Base-by-base conservation (phyloP, 2,329 filamentous ascomycete species). In the Diaporthe eres region DNA sequence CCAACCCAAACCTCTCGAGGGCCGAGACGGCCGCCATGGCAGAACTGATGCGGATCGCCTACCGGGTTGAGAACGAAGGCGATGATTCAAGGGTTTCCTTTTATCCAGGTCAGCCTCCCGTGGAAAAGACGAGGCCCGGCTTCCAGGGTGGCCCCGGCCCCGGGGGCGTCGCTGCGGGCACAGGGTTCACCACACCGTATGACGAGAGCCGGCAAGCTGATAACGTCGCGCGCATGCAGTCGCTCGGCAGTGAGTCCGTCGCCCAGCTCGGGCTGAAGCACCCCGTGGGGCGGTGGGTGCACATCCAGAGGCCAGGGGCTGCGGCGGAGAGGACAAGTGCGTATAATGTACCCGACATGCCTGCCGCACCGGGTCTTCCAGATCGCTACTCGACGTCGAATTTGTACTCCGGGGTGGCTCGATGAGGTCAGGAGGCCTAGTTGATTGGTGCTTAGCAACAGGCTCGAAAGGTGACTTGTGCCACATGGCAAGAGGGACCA, bases 1-100 rank as follows among this genome's bases (percentile, higher is more conserved):
- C 34, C 31, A 70, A 70, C 49, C 65, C 65, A 28, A 70, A 55
- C 34, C 65, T 70, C 13, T 70, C 65, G 8, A 42, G 49, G 31
- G n/a, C 65, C 22, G 65, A 70, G 65, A 31, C 34, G 6, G 65
- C 65, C 31, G 65, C 65, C 65, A 70, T 70, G 65, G 65, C 47
- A 53, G 65, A 70, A 22, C 65, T 70, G 0, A 70, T 70, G 47
- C 31, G 65, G 31, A 70, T 70, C 13, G 65, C 65, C 15, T 70
- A 70, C 34, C 65, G 65, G 65, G 65, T 70, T 2, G 65, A 70
- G 49, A 70, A 55, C n/a, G 65, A 70, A 22, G 47, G 47, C 8
- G 65, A 70, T 34, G 65, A 5, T 34, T 2, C 49, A n/a, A 49
- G 34, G 34, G 44, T 67, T 42, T 68, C 65, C n/a, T 70, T 55